A percentile compares a stretch with the other conserved stretches of the same genome.
These are phyloP conservation scores for Ceratocystis variospora DNA, from an alignment of 2,329 filamentous ascomycete species.

Conservation along the genomic window DNA sequence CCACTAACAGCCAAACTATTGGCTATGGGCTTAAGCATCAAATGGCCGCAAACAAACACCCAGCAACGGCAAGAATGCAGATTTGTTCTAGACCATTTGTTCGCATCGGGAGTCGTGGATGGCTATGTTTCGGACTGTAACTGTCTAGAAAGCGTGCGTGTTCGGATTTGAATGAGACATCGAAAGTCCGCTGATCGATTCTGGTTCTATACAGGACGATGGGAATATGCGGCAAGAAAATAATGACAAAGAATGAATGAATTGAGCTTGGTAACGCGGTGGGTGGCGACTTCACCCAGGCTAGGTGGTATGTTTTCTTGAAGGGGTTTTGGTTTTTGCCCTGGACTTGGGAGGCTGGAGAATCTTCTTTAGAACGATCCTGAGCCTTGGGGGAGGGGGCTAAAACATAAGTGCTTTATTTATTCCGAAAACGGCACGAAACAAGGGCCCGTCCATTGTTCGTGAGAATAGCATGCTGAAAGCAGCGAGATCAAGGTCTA, in stretches of 20 bases:
- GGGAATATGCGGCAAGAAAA: background rate
- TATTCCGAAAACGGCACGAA: background rate
- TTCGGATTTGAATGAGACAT: background rate
- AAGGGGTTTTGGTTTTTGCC: too few relatives aligned
- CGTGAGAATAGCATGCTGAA: background rate
- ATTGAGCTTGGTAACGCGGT: too few relatives aligned
- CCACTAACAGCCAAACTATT: background rate
- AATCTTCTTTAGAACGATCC: constrained; percentile 2
- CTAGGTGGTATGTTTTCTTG: too few relatives aligned
- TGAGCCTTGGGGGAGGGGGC: background rate
- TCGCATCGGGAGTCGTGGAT: background rate
- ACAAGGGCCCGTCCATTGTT: constrained; percentile 1
- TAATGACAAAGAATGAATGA: background rate
- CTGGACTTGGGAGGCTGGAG: background rate
- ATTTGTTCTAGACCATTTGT: constrained; percentile 5
- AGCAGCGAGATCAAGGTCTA: background rate
- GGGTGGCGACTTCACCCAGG: too few relatives aligned
- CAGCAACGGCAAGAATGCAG: constrained; percentile 1
- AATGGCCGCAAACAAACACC: background rate
- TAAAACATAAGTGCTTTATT: background rate
- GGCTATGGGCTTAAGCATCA: background rate
- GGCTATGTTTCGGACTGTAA: constrained; percentile 3
- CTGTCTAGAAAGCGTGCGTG: background rate
- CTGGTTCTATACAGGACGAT: too few relatives aligned
- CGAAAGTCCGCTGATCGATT: background rate